Conservation (phyloP, 176 grass and related monocot species). For the Ananas comosus region DNA sequence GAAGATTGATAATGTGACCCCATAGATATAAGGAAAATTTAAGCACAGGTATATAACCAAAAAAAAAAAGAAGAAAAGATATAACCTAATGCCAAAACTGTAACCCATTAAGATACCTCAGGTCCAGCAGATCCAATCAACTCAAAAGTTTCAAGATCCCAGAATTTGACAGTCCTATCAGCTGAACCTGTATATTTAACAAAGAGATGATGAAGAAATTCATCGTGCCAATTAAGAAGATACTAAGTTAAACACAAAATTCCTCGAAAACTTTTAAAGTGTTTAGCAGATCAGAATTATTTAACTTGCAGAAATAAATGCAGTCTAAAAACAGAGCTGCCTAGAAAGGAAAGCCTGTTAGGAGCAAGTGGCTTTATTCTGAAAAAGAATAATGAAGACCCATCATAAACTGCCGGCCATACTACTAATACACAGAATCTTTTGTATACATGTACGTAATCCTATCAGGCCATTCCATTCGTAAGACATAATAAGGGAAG, state of each 20-base stretch:
- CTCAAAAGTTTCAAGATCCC: constrained; percentile 98
- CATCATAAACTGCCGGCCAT: background rate
- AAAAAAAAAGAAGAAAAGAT: background rate
- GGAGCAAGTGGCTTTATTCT: background rate
- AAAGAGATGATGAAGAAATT: constrained; percentile 17
- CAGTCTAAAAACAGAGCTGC: background rate
- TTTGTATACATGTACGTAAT: background rate
- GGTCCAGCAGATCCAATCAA: constrained; percentile 85
- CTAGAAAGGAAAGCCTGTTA: background rate
- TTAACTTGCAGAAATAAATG: background rate
- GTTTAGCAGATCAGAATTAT: background rate
- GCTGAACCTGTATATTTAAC: constrained; percentile 56
- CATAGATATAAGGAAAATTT: background rate
- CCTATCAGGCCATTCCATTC: too few relatives aligned
- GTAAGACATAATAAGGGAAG: too few relatives aligned
- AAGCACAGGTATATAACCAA: background rate
- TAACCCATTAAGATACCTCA: constrained; percentile 48
- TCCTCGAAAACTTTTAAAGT: constrained; percentile 3
- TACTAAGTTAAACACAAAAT: constrained; percentile 14
- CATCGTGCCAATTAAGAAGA: constrained; percentile 5
- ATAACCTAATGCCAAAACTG: background rate
- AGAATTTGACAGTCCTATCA: constrained; percentile 96
- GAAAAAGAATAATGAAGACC: background rate
- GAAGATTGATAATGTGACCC: too few relatives aligned
- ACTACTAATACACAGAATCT: background rate